Base-by-base conservation (phyloP, 164 flowering plant species). In the Cinnamomum chago region DNA sequence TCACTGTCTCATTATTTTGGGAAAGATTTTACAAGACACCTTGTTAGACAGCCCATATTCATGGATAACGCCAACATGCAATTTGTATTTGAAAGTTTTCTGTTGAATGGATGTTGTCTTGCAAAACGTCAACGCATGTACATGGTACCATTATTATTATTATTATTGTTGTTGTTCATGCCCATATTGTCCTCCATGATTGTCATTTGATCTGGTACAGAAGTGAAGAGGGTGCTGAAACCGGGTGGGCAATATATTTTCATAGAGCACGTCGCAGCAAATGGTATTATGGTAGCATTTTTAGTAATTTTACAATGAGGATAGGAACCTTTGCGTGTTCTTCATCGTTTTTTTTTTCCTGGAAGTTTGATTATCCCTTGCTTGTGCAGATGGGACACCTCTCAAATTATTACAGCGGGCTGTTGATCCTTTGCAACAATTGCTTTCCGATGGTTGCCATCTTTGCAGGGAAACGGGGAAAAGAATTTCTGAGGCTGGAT, bases 231-330 rank as follows among this genome's bases (percentile, higher is more conserved):
- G 82, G 97, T 95, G 73, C 90, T 92, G 50, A 91, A 84, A 83
- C 95, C 94, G 2, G 97, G 94, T 24, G 99, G 99, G 30, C 51
- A 80, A 15, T 93, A 89, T 82, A 18, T 91, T 13, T 95, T 92
- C 80, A 78, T 95, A 27, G 99, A 95, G 74, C 97, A 93, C 70
- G 99, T 95, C 4, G 97, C 92, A 73, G 97, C 94, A 30, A 70
- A 84, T 87, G 97, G 99, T 95, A 85, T 68, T 24, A 22, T 62
- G 9, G 20, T 40, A 25, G 40, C 60, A 67, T 28, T 27, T 35
- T 64, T 51, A 24, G 12, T 27, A 13, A 27, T 74, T 67, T 15
- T 28, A 52, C 22, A 30, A 15, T 5, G 35, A 71, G 35, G 35
- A 52, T 6, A 55, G 15, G 30, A 28, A 13, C 33, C 23, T 27